Percentiles rank a stretch among this genome's conserved stretches.
Conservation (phyloP, 768 basidiomycete species). For the Boletus pseudo-olivaceus region DNA sequence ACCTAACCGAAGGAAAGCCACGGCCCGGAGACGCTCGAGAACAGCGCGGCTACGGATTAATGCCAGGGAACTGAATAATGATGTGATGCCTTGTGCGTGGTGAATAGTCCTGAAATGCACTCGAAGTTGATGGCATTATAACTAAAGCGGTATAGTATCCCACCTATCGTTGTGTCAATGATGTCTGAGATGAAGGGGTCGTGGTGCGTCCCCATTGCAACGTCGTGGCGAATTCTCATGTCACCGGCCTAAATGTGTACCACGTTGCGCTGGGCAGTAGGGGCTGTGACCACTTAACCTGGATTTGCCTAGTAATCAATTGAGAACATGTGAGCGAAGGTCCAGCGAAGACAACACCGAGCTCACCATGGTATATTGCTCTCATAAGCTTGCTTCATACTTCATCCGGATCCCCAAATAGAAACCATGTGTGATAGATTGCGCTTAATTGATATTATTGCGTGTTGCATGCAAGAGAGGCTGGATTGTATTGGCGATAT, state of each 20-base stretch:
- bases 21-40: constrained; percentile 21
- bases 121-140: constrained; percentile 9
- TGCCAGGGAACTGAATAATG: constrained; percentile 9
- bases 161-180: constrained; percentile 1
- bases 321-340: constrained; percentile 15
- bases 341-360: constrained; percentile 11
- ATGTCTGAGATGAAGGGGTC: constrained; percentile 15
- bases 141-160: constrained; percentile 10
- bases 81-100: constrained; percentile 15
- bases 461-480: constrained; percentile 1
- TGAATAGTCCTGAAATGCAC: constrained; percentile 6
- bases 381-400: constrained; percentile 11
- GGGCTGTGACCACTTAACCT: constrained; percentile 18
- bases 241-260: constrained; percentile 7
- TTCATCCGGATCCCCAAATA: not conserved
- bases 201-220: constrained; percentile 8
- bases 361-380: constrained; percentile 17
- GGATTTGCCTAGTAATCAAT: constrained; percentile 8
- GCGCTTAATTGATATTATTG: constrained; percentile 3
- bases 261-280: constrained; percentile 15
- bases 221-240: constrained; percentile 26
- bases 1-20: constrained; percentile 22
- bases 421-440: constrained; percentile 19
- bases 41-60: constrained; percentile 10
- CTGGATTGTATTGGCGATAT: not conserved